Evolutionary conservation across 2,329 filamentous ascomycete species (phyloP).

Genomic region (Colletotrichum ledebouriae): DNA sequence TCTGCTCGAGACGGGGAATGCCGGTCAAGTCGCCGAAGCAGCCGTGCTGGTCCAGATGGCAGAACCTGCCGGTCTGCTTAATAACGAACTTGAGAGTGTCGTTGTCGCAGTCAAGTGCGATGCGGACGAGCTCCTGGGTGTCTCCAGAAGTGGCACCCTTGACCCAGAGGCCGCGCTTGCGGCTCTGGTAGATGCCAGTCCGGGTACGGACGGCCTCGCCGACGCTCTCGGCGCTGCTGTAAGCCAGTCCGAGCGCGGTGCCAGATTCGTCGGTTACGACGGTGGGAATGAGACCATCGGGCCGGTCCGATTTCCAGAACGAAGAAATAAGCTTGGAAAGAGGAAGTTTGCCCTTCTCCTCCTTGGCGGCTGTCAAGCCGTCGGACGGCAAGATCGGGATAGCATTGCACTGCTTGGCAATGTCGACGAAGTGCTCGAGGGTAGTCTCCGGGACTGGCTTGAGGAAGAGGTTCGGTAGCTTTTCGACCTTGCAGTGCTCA

Average conservation of each 20-base stretch:
- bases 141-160: slow-evolving; percentile 97
- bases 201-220: slow-evolving; percentile 84
- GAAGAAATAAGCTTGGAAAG: slow-evolving; percentile 79
- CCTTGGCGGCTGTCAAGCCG: slow-evolving; percentile 76
- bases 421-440: slow-evolving; percentile 61
- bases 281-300: slow-evolving; percentile 88
- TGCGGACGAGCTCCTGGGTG: slow-evolving; percentile 86
- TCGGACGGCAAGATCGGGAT: slow-evolving; percentile 83
- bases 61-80: slow-evolving; percentile 92
- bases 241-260: slow-evolving; percentile 88
- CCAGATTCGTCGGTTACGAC: slow-evolving; percentile 92
- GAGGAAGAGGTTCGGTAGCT: slow-evolving; percentile 63
- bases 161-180: slow-evolving; percentile 95
- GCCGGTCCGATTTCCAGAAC: slow-evolving; percentile 83
- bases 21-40: slow-evolving; percentile 91
- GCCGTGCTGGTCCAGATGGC: slow-evolving; percentile 90
- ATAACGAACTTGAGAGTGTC: slow-evolving; percentile 94
- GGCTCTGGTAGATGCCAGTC: slow-evolving; percentile 92
- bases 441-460: slow-evolving; percentile 62
- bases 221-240: slow-evolving; percentile 93
- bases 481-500: slow-evolving; percentile 59
- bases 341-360: slow-evolving; percentile 72
- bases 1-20: slow-evolving; percentile 88
- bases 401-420: slow-evolving; percentile 65
- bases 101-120: slow-evolving; percentile 92